A percentile compares a stretch with the other conserved stretches of the same genome.
Evolutionary conservation across 2,329 filamentous ascomycete species (phyloP).

Genomic region (Colletotrichum simmondsii): DNA sequence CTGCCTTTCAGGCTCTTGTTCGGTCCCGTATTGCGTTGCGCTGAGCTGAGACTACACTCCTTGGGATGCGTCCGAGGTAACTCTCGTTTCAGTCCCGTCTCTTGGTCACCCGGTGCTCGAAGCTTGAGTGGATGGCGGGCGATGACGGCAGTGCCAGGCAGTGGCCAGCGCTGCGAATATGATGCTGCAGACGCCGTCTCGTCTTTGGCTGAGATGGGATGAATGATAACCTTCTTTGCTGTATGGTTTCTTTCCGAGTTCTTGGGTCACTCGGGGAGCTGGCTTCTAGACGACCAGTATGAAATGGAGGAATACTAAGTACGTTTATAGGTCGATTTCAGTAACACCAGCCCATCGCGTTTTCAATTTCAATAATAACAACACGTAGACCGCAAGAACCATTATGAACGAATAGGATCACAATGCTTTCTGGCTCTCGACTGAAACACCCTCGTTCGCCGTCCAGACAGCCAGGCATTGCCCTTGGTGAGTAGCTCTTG

Average conservation of each 20-base stretch:
- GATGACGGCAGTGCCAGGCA: conserved; percentile 8
- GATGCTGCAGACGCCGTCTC: conserved; percentile 30
- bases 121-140: conserved; percentile 2
- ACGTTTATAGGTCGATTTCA: conserved; percentile 2
- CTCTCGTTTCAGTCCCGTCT: conserved; percentile 24
- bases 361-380: conserved; percentile 14
- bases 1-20: not conserved
- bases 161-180: conserved; percentile 24
- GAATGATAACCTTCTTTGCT: conserved; percentile 10
- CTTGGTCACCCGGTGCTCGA: not conserved
- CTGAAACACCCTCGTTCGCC: conserved; percentile 20
- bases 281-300: not conserved
- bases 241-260: not conserved
- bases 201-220: conserved; percentile 24
- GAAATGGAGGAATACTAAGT: not conserved
- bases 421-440: not conserved
- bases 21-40: not conserved
- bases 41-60: conserved; percentile 18
- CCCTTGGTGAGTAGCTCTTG: conserved; percentile 6
- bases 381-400: conserved; percentile 6
- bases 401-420: conserved; percentile 1
- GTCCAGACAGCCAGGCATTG: conserved; percentile 9
- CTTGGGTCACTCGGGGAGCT: not conserved
- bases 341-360: not conserved
- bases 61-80: conserved; percentile 28